Evolutionary conservation across 306 rosid genomes (phyloP), one percentile per base, ranked within the genome.

Genomic region (Quercus glauca): DNA sequence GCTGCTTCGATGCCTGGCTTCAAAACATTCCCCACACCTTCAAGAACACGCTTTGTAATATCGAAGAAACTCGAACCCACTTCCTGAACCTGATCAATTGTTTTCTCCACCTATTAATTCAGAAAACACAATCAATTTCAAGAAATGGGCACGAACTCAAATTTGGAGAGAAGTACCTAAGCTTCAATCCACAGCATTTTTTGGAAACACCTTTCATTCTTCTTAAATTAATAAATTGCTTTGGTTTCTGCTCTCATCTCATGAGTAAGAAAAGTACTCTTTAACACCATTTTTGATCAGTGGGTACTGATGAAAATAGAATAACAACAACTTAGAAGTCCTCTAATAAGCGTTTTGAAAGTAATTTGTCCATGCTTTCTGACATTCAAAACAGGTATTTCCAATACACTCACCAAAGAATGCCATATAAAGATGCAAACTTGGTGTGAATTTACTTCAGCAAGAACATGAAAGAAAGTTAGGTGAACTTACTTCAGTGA

Each of bases 1-100:
- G 90, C 98, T n/a, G 76, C 79, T 43, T 95, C 98, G 8, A 93
- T 35, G 25, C 86, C 94, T 3, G 98, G 99, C 84, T 90, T 95
- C 86, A 91, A 75, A 76, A 87, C 89, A 81, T 72, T 91, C 75
- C 81, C 76, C 4, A 92, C 37, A 35, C 78, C 77, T 18, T 89
- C 90, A 73, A 89, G 68, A 21, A 85, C 80, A 55, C 79, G 84
- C 78, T 70, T 87, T 53, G 96, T 82, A 14, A 81, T 56, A 25
- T 86, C 92, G 3, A 89, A 28, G 29, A 95, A 79, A 76, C 85
- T 79, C 23, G 97, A 91, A 73, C 92, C 89, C 83, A 72, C 88
- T 83, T 82, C 94, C 88, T 90, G 96, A 87, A 89, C 89, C 84
- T 91, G 91, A 64, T 91, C 93, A 35, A 95, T 64, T 14, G 98